Percentiles rank a stretch among this genome's conserved stretches.
phyloP scores from a whole-genome alignment of 2,329 filamentous ascomycete species.

The Colletotrichum sp. region DNA sequence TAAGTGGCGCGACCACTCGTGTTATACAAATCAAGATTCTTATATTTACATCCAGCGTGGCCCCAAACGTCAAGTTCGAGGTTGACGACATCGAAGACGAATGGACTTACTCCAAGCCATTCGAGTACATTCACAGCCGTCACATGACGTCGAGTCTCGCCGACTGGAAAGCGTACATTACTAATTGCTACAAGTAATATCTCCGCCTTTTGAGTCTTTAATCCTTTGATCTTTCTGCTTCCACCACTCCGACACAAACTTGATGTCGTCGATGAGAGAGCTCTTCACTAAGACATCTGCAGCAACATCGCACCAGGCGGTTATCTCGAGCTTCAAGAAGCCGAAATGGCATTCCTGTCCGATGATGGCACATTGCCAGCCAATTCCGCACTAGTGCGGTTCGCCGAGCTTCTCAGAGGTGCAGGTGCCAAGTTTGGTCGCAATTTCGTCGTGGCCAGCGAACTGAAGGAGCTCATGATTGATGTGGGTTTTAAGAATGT shows the following conservation, averaged over 20 bases:
- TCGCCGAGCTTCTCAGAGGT: not conserved
- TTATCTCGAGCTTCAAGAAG: conserved; percentile 60
- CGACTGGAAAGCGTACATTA: not conserved
- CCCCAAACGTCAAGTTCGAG: conserved; percentile 59
- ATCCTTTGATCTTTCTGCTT: not conserved
- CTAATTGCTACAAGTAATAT: not conserved
- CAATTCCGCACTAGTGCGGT: conserved; percentile 32
- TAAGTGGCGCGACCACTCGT: not conserved
- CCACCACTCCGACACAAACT: not conserved
- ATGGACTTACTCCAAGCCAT: conserved; percentile 53
- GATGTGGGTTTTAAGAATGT: conserved; percentile 28
- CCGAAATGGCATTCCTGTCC: conserved; percentile 38
- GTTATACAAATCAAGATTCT: not conserved
- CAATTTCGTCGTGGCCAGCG: conserved; percentile 25
- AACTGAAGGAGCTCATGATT: conserved; percentile 29
- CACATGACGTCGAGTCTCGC: not conserved
- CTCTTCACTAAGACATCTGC: not conserved
- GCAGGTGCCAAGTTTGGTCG: conserved; percentile 23
- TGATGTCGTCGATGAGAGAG: not conserved
- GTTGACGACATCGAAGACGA: conserved; percentile 60
- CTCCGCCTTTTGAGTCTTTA: not conserved
- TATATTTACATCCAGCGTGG: conserved; percentile 36
- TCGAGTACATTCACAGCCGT: conserved; percentile 61
- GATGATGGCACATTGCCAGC: conserved; percentile 50
- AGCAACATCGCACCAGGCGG: conserved; percentile 52